These are phyloP conservation scores for Ramaria rubella DNA, from an alignment of 768 basidiomycete genomes.

Conservation along the genomic window DNA sequence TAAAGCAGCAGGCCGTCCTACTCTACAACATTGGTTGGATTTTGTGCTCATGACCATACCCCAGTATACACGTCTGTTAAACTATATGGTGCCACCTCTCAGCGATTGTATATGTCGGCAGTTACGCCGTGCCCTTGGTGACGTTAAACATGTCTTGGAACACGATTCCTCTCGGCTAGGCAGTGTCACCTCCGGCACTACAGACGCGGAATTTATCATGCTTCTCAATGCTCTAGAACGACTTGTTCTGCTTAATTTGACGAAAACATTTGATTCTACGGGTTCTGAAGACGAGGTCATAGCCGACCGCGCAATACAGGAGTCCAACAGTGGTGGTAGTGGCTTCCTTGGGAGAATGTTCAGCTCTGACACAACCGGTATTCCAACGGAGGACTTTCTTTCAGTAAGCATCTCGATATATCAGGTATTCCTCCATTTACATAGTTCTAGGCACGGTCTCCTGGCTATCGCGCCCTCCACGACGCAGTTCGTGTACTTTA, in stretches of 20 bases:
- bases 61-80: conserved; percentile 70
- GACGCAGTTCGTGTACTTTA: conserved; percentile 78
- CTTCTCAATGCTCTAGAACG: conserved; percentile 80
- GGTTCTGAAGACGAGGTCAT: conserved; percentile 32
- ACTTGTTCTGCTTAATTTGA: conserved; percentile 65
- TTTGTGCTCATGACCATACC: conserved; percentile 89
- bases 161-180: conserved; percentile 30
- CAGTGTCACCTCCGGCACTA: conserved; percentile 45
- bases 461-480: conserved; percentile 70
- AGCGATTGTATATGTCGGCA: conserved; percentile 76
- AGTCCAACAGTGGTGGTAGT: conserved; percentile 49
- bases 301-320: conserved; percentile 47
- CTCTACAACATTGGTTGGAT: conserved; percentile 94
- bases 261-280: conserved; percentile 32
- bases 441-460: conserved; percentile 52
- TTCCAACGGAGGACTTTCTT: conserved; percentile 45
- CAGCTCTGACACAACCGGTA: conserved; percentile 53
- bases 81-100: conserved; percentile 62
- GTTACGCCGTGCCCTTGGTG: conserved; percentile 47
- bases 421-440: neutral
- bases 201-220: conserved; percentile 80
- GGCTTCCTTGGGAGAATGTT: conserved; percentile 88
- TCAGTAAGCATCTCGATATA: conserved; percentile 38
- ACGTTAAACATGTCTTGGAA: conserved; percentile 41
- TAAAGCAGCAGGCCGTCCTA: conserved; percentile 58